These are phyloP conservation scores for Boletus reticuloceps DNA, from an alignment of 768 basidiomycete species.

Conservation along the genomic window DNA sequence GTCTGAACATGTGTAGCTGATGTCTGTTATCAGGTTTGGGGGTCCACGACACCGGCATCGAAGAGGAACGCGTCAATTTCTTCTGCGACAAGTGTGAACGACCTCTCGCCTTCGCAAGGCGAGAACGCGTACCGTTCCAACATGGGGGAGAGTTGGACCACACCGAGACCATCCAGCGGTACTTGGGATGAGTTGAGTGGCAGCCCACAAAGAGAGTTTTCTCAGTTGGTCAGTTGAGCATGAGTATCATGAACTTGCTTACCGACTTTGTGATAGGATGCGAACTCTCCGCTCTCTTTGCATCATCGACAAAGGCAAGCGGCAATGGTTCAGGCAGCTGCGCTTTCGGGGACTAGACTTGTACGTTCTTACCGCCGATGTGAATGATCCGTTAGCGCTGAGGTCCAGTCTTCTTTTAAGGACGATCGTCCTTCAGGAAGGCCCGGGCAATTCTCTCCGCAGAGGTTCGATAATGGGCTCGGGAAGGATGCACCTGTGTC, in stretches of 20 bases:
- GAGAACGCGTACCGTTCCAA: conserved; percentile 48
- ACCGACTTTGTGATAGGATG: conserved; percentile 37
- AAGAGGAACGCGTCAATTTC: conserved; percentile 63
- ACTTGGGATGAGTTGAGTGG: conserved; percentile 58
- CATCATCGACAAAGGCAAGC: conserved; percentile 49
- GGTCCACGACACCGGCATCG: conserved; percentile 44
- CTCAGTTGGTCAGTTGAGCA: conserved; percentile 43
- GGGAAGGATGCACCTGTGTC: conserved; percentile 39
- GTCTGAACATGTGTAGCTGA: conserved; percentile 8
- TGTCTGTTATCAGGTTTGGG: conserved; percentile 52
- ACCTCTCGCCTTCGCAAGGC: conserved; percentile 42
- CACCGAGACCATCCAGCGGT: conserved; percentile 48
- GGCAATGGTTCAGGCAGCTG: conserved; percentile 34
- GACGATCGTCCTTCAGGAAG: conserved; percentile 49
- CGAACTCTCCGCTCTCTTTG: conserved; percentile 39
- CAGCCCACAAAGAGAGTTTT: conserved; percentile 49
- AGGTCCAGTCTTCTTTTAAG: conserved; percentile 28
- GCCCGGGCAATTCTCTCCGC: conserved; percentile 51
- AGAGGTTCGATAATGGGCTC: conserved; percentile 47
- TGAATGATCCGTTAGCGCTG: conserved; percentile 14
- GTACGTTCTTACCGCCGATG: conserved; percentile 29
- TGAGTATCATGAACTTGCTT: not conserved
- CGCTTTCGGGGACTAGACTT: conserved; percentile 40
- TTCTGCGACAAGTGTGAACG: conserved; percentile 52
- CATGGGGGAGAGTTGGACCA: conserved; percentile 51